These are phyloP conservation scores for Metarhizium brunneum DNA, from an alignment of 2,329 filamentous ascomycete genomes.

Conservation along the genomic window DNA sequence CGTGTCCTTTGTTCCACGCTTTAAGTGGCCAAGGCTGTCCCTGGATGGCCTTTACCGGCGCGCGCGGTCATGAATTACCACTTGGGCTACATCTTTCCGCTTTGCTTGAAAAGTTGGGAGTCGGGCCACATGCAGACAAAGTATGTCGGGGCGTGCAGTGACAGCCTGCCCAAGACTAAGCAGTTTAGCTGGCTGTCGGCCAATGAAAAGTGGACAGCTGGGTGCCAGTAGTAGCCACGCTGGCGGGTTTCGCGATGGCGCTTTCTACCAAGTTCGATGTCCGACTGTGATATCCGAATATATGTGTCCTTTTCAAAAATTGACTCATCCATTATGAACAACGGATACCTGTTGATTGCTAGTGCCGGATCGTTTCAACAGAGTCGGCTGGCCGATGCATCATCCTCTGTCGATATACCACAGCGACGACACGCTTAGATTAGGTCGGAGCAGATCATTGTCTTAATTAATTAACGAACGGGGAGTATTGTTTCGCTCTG, in stretches of 20 bases:
- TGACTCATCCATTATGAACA: constrained; percentile 6
- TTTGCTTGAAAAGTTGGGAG: too few relatives aligned
- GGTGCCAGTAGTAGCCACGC: neutral
- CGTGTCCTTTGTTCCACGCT: too few relatives aligned
- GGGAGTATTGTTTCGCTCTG: too few relatives aligned
- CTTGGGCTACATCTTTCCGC: too few relatives aligned
- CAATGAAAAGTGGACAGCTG: neutral
- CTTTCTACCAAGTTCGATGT: neutral
- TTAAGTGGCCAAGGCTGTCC: too few relatives aligned
- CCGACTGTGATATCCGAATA: neutral
- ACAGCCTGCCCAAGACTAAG: too few relatives aligned
- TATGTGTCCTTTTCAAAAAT: constrained; percentile 10
- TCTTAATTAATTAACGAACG: neutral
- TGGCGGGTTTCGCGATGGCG: neutral
- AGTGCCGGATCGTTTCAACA: neutral
- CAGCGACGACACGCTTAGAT: neutral
- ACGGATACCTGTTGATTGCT: neutral
- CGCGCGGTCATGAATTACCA: too few relatives aligned
- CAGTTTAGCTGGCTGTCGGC: too few relatives aligned
- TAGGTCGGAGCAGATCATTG: neutral
- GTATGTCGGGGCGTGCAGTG: too few relatives aligned
- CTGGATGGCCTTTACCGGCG: too few relatives aligned
- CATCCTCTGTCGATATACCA: neutral
- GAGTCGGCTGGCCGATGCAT: neutral
- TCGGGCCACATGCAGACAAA: too few relatives aligned